Percentiles rank a stretch among this genome's conserved stretches.
These are phyloP conservation scores for Entomortierella parvispora DNA, from an alignment of 192 early-diverging fungal species.

Conservation along the genomic window DNA sequence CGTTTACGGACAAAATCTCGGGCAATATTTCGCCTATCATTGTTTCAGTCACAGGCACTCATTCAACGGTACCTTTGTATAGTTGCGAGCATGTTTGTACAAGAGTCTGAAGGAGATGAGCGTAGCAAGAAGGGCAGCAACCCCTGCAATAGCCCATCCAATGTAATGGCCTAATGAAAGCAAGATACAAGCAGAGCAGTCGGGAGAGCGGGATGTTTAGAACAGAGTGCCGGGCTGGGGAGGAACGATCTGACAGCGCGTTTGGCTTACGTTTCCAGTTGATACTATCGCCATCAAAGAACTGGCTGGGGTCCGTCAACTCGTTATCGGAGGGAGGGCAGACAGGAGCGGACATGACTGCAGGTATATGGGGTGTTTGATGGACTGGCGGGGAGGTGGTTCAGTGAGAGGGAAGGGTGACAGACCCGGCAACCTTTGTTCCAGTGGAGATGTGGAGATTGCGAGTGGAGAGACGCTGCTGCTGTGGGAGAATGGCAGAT, in stretches of 20 bases:
- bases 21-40: no score
- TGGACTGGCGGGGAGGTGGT: no score
- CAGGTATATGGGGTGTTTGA: no score
- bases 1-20: no score
- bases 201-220: not conserved
- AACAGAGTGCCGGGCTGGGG: not conserved
- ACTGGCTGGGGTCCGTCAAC: conserved; percentile 22
- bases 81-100: conserved; percentile 63
- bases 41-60: no score
- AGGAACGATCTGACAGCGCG: not conserved
- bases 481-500: not conserved
- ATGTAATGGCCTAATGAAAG: conserved; percentile 58
- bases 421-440: no score
- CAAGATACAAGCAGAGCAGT: not conserved
- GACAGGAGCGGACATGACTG: conserved; percentile 2
- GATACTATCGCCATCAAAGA: conserved; percentile 37
- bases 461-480: not conserved
- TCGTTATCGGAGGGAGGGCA: conserved; percentile 29
- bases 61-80: conserved; percentile 54
- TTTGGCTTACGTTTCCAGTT: conserved; percentile 38
- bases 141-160: conserved; percentile 68
- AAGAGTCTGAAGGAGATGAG: conserved; percentile 61
- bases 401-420: no score
- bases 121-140: conserved; percentile 63
- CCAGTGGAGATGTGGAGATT: not conserved